Percentiles rank a stretch among this genome's conserved stretches.
Conservation (phyloP, 352 stramenopile genomes). For the Phytophthora ramorum region DNA sequence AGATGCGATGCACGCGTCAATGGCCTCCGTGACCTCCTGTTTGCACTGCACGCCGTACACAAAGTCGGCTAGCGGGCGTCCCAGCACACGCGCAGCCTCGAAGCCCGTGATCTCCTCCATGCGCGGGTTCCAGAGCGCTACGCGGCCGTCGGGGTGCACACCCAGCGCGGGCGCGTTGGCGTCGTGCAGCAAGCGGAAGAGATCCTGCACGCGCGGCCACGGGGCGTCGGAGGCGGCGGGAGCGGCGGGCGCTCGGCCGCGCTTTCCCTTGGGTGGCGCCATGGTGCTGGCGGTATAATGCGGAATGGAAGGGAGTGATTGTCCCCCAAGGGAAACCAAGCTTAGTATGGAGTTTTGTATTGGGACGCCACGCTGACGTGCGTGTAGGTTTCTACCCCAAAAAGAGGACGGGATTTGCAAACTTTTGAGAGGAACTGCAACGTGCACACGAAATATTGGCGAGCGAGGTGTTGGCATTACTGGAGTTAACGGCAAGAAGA, state of each 20-base stretch:
- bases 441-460: no score
- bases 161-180: conserved; percentile 74
- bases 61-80: conserved; percentile 51
- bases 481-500: not conserved
- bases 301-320: conserved; percentile 18
- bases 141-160: conserved; percentile 51
- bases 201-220: conserved; percentile 20
- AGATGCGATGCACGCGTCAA: conserved; percentile 34
- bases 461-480: not conserved
- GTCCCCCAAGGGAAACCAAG: not conserved
- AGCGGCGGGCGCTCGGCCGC: conserved; percentile 7
- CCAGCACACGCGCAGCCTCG: conserved; percentile 42
- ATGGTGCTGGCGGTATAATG: conserved; percentile 28
- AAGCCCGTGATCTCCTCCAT: conserved; percentile 70
- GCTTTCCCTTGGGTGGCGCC: conserved; percentile 30
- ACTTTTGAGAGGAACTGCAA: no score
- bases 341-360: conserved; percentile 1
- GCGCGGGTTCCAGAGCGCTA: conserved; percentile 75
- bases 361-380: not conserved
- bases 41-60: conserved; percentile 57
- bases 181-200: conserved; percentile 59
- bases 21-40: conserved; percentile 36
- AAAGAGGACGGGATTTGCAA: not conserved
- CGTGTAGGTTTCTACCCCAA: not conserved
- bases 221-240: not conserved